Evolutionary conservation across 164 flowering plant species (phyloP).

Genomic region (Taxillus chinensis): DNA sequence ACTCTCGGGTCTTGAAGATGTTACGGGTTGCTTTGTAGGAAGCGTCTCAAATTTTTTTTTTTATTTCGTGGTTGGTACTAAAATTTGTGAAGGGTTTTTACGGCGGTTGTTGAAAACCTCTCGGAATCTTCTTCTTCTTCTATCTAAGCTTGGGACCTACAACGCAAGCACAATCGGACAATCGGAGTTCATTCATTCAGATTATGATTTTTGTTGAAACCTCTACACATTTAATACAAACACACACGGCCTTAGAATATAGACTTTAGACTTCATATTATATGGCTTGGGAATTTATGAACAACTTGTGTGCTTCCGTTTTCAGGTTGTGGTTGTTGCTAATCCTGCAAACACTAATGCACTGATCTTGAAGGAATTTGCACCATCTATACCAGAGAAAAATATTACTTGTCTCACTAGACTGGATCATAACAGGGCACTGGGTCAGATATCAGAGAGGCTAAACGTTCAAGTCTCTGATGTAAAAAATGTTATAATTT

Average conservation of each 20-base stretch:
- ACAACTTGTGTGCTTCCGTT: background rate
- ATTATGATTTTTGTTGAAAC: background rate
- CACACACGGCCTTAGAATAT: background rate
- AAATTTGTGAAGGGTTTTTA: too few species aligned
- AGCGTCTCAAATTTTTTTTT: too few species aligned
- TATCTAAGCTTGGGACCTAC: too few species aligned
- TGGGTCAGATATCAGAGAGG: slow-evolving; percentile 94
- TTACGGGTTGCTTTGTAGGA: too few species aligned
- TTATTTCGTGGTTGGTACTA: too few species aligned
- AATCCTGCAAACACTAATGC: slow-evolving; percentile 99
- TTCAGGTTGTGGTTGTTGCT: slow-evolving; percentile 95
- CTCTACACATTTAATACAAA: background rate
- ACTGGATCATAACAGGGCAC: slow-evolving; percentile 96
- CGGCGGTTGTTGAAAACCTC: too few species aligned
- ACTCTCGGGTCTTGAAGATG: too few species aligned
- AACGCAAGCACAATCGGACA: too few species aligned
- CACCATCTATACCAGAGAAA: slow-evolving; percentile 74
- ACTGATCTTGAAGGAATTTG: slow-evolving; percentile 93
- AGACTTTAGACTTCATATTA: background rate
- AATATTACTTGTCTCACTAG: slow-evolving; percentile 91
- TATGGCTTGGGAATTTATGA: background rate
- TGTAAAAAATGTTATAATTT: slow-evolving; percentile 91
- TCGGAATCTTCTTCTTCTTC: too few species aligned
- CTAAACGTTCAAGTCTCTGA: slow-evolving; percentile 80
- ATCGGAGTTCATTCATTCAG: too few species aligned